A percentile compares a stretch with the other conserved stretches of the same genome.
Conservation (phyloP, 768 basidiomycete genomes). For the Pleurotus ostreatus region DNA sequence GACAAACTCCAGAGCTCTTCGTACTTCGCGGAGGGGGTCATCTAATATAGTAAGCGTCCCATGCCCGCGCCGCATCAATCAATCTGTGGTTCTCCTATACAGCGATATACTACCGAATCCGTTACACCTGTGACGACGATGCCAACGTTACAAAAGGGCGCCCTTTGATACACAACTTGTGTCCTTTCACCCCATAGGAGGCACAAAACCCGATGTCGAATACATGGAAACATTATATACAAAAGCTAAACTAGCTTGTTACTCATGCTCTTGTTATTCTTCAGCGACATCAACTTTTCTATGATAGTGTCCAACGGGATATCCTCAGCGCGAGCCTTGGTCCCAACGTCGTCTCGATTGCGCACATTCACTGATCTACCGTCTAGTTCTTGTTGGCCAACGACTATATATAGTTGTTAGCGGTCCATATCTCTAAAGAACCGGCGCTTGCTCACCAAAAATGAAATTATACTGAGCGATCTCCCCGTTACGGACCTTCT, state of each 20-base stretch:
- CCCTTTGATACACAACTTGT: too few species aligned
- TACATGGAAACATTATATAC: background rate
- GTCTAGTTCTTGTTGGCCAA: conserved; percentile 90
- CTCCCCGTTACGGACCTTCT: conserved; percentile 98
- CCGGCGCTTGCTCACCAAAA: conserved; percentile 56
- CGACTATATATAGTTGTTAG: conserved; percentile 50
- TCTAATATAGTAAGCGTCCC: too few species aligned
- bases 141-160: too few species aligned
- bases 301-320: conserved; percentile 63
- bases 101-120: too few species aligned
- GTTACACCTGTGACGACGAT: too few species aligned
- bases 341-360: conserved; percentile 91
- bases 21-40: too few species aligned
- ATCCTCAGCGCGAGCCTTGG: conserved; percentile 76
- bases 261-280: conserved; percentile 41
- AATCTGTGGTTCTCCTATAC: too few species aligned
- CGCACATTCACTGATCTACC: conserved; percentile 88
- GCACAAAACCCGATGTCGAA: too few species aligned
- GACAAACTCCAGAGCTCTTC: too few species aligned
- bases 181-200: too few species aligned
- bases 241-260: conserved; percentile 34
- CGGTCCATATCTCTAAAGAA: background rate
- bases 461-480: conserved; percentile 98
- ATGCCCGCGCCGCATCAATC: too few species aligned
- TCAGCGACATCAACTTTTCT: conserved; percentile 68